Evolutionary conservation across 2,329 filamentous ascomycete species (phyloP).

Genomic region (Penicillium verrucosum): DNA sequence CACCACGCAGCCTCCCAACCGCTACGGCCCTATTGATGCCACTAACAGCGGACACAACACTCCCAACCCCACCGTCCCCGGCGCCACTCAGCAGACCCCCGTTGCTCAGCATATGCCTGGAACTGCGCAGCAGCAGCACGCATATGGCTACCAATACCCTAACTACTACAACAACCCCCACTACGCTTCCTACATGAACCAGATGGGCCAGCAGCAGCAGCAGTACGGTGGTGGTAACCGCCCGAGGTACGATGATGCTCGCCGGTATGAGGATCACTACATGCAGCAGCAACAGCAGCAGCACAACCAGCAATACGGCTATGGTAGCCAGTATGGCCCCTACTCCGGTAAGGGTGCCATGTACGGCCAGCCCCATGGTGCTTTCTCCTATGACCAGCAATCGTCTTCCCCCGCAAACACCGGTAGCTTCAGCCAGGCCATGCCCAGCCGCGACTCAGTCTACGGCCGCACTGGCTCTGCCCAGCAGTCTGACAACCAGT

Average conservation of each 20-base stretch:
- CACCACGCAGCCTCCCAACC: conserved; percentile 72
- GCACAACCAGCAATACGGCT: conserved; percentile 53
- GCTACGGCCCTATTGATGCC: conserved; percentile 64
- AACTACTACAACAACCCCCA: conserved; percentile 59
- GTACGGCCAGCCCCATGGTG: conserved; percentile 60
- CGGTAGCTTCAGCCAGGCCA: conserved; percentile 43
- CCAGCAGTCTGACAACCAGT: conserved; percentile 54
- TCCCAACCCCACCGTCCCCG: conserved; percentile 70
- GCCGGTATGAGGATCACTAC: conserved; percentile 46
- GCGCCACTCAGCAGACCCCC: conserved; percentile 52
- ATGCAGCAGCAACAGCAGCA: conserved; percentile 30
- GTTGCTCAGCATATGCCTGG: conserved; percentile 52
- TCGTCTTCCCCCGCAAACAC: conserved; percentile 62
- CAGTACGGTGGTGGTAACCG: conserved; percentile 49
- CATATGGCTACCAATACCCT: conserved; percentile 60
- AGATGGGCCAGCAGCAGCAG: conserved; percentile 45
- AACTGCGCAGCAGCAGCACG: conserved; percentile 40
- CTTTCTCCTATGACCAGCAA: conserved; percentile 60
- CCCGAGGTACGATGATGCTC: conserved; percentile 50
- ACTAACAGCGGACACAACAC: conserved; percentile 89
- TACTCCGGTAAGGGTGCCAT: conserved; percentile 58
- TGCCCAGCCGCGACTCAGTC: conserved; percentile 53
- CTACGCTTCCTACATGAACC: conserved; percentile 60
- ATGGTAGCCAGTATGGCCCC: conserved; percentile 49
- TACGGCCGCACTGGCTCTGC: conserved; percentile 59